A percentile compares a stretch with the other conserved stretches of the same genome.
Evolutionary conservation across 2,329 filamentous ascomycete genomes (phyloP).

Genomic region (Aureobasidium sp.): DNA sequence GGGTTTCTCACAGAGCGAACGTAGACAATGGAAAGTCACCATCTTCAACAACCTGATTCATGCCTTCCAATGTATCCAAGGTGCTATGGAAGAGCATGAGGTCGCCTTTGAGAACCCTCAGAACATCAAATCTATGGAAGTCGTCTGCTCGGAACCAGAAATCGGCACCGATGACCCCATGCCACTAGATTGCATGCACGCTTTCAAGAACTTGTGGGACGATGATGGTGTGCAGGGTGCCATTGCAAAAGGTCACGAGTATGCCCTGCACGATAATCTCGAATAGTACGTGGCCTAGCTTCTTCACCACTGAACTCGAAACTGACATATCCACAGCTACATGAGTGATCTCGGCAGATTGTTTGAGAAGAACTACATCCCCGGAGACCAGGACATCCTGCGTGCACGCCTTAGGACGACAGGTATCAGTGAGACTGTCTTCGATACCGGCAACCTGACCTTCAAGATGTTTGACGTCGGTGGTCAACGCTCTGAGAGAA

Average conservation of each 20-base stretch:
- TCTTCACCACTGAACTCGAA: background rate
- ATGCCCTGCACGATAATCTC: slow-evolving; percentile 90
- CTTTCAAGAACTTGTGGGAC: slow-evolving; percentile 76
- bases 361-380: slow-evolving; percentile 68
- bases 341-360: slow-evolving; percentile 61
- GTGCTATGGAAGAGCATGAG: slow-evolving; percentile 80
- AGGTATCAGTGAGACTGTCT: slow-evolving; percentile 93
- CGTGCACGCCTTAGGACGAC: slow-evolving; percentile 96
- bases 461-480: slow-evolving; percentile 98
- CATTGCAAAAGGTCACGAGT: slow-evolving; percentile 93
- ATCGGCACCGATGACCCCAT: slow-evolving; percentile 75
- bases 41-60: slow-evolving; percentile 94
- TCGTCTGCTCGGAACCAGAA: slow-evolving; percentile 73
- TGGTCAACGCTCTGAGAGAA: slow-evolving; percentile 89
- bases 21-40: slow-evolving; percentile 88
- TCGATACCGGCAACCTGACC: slow-evolving; percentile 88
- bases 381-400: slow-evolving; percentile 90
- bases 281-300: slow-evolving; percentile 62
- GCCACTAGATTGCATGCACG: slow-evolving; percentile 67
- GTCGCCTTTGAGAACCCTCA: slow-evolving; percentile 71
- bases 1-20: slow-evolving; percentile 83
- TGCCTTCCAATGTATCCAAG: slow-evolving; percentile 81
- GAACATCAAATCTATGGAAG: slow-evolving; percentile 71
- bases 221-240: slow-evolving; percentile 78
- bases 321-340: slow-evolving; percentile 55